Conservation (phyloP, 257 asterid genomes). For the Solanum medicagineum region DNA sequence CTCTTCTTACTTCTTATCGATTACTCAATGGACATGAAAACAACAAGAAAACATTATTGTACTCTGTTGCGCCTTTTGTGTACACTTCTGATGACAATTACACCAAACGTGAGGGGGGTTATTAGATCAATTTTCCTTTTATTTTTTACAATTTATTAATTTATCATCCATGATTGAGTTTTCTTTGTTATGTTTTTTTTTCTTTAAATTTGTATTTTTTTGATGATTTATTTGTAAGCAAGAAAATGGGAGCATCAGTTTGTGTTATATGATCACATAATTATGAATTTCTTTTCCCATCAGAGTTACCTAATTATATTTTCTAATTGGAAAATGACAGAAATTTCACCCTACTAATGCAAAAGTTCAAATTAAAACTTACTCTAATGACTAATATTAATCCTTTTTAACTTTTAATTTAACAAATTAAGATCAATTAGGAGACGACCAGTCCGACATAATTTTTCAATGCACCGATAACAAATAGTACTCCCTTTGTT, state of each 20-base stretch:
- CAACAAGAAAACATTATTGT: conserved; percentile 15
- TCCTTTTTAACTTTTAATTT: too few species aligned
- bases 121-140: background rate
- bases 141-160: background rate
- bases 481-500: too few species aligned
- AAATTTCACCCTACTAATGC: too few species aligned
- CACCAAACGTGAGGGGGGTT: background rate
- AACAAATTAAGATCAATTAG: too few species aligned
- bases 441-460: background rate
- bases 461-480: background rate
- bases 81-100: background rate
- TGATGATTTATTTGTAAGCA: background rate
- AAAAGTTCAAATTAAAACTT: background rate
- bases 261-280: background rate
- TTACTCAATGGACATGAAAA: conserved; percentile 6
- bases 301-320: too few species aligned
- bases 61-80: conserved; percentile 34
- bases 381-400: too few species aligned
- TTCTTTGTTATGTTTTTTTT: background rate
- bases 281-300: too few species aligned
- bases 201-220: background rate
- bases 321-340: too few species aligned
- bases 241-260: background rate
- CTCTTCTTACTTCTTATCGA: conserved; percentile 19
- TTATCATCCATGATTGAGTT: background rate